Evolutionary conservation across 352 stramenopile species (phyloP), one percentile per base, ranked within the genome.

Genomic region (Plasmopara muralis): DNA sequence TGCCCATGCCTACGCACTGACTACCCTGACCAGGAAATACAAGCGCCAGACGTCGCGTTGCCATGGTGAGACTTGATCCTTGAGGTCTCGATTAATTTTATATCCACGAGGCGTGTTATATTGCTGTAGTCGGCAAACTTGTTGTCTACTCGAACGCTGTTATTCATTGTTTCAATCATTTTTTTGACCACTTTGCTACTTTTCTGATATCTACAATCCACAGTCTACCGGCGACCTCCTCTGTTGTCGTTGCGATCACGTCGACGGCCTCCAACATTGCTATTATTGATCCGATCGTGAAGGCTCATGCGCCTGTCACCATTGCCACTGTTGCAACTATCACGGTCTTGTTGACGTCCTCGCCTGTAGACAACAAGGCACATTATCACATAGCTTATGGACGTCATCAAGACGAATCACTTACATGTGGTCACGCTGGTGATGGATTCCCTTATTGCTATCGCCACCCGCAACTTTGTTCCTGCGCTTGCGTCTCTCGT

Each of bases 11-110:
- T 35, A 81, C 79, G 48, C 76, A 66, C 61, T 95, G 85, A 50
- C 74, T 89, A 58, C 85, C 85, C 57, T 95, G 85, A 0, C 85
- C 85, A 14, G 85, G 83, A 63, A 93, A 95, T 60, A 89, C 75
- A 29, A 92, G 77, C 55, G 73, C 78, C 37, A 78, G 55, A 29
- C 64, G 70, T 50, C 60, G 70, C 28, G 66, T 45, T 51, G 54
- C 52, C 63, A 71, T 68, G 51, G 35, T 61, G 53, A 35, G 4
- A 35, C 7, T 12, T 35, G 31, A 35, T 35, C 5, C 31, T 35
- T 35, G 18, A 14, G 20, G 8, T 35, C 18, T n/a, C 15, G 12
- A 10, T 10, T 3, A 25, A 25, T 25, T 25, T 25, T 29, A n/a
- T 47, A 20, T 47, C 2, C 47, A 35, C 5, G 31, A 35, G 25